Evolutionary conservation across 495 filamentous ascomycete species (phyloP), one percentile per base, ranked within the genome.

Genomic region (Astrothelium subdiscretum): DNA sequence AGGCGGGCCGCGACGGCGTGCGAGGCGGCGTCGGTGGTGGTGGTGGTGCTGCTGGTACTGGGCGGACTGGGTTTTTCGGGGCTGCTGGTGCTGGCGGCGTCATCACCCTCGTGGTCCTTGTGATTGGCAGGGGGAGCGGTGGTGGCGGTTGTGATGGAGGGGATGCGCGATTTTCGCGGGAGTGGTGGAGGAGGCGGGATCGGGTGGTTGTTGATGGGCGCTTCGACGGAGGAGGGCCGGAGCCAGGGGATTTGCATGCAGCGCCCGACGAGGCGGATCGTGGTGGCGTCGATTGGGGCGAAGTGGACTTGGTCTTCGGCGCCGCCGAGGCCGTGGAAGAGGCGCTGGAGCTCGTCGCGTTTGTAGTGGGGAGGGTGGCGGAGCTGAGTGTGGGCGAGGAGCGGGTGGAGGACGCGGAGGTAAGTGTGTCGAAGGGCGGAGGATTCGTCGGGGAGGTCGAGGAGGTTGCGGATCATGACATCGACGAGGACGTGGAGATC

Each of bases 401-500:
- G 76, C 2, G 95, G 95, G 64, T 92, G 91, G 6, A 98, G 78
- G 20, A 98, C 95, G 24, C 94, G 87, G n/a, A 98, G 80, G 69
- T 98, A 98, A n/a, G 92, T 97, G 70, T 98, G 95, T 31, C 94
- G 84, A 52, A 98, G 77, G 10, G 90, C 81, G 59, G 82, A 62
- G 24, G 69, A 67, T 32, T 64, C 67, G 54, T 69, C 67, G 4
- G 66, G 64, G 15, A 98, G 80, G 71, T 98, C 94, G 40, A 97
- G 83, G 13, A 98, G 79, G 67, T 98, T 98, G 38, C 94, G 91
- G 61, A 98, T 90, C 59, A 97, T 88, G 68, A 98, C 92, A 69
- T 98, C 94, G 43, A 97, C 82, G 15, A 98, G 82, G 13, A 98
- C 94, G 44, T 89, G 89, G 8, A 98, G 80, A 69, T 98, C 94